A percentile compares a stretch with the other conserved stretches of the same genome.
These are phyloP conservation scores for Ramichloridium luteum DNA, from an alignment of 2,329 filamentous ascomycete genomes.

Conservation along the genomic window DNA sequence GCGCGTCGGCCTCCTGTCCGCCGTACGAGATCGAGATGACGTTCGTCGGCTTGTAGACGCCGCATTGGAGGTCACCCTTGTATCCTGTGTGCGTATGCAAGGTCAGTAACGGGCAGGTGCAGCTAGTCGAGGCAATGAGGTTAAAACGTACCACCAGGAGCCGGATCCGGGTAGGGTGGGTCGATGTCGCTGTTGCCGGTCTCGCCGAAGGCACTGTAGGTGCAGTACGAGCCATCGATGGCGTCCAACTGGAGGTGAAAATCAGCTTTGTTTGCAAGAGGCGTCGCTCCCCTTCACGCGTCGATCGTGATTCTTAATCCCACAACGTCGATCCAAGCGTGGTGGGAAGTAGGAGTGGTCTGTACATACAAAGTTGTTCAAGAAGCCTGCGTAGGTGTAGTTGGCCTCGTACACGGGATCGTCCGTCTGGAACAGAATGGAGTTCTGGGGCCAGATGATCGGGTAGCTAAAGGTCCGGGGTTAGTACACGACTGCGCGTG, in stretches of 20 bases:
- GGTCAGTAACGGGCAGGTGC: too few species aligned
- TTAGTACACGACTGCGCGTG: too few species aligned
- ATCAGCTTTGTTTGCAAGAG: too few species aligned
- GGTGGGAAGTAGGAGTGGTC: too few species aligned
- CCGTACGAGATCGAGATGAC: constrained; percentile 50
- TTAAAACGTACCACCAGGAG: constrained; percentile 9
- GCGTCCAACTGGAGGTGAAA: constrained; percentile 25
- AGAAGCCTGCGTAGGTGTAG: constrained; percentile 23
- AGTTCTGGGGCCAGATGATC: constrained; percentile 40
- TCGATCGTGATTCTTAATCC: background rate
- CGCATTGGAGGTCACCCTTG: constrained; percentile 14
- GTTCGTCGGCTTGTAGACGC: constrained; percentile 42
- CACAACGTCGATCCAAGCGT: constrained; percentile 6
- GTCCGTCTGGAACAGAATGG: constrained; percentile 39
- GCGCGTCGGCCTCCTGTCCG: constrained; percentile 42
- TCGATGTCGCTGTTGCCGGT: constrained; percentile 40
- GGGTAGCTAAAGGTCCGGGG: too few species aligned
- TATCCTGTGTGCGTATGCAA: constrained; percentile 36
- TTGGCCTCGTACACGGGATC: constrained; percentile 24
- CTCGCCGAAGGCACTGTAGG: constrained; percentile 24
- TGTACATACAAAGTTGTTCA: constrained; percentile 38
- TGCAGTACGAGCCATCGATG: constrained; percentile 43
- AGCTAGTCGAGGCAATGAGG: background rate
- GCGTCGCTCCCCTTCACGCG: too few species aligned
- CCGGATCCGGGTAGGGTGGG: constrained; percentile 33